Conservation (phyloP, 148 eudicot genomes). For the Nepenthes mirabilis region DNA sequence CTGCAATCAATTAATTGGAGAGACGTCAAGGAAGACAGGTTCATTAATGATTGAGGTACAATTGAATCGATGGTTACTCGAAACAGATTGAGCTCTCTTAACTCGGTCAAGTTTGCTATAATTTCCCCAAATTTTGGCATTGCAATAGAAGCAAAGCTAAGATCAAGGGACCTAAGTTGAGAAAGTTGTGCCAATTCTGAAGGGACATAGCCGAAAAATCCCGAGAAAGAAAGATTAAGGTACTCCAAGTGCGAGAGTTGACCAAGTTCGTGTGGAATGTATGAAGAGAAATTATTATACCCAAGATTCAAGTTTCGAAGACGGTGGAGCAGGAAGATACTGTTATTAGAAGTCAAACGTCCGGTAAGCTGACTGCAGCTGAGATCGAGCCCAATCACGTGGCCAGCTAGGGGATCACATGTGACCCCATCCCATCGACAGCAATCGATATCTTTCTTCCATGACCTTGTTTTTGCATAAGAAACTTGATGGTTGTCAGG, state of each 20-base stretch:
- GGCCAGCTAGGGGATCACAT: constrained; percentile 12
- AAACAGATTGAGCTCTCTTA: constrained; percentile 5
- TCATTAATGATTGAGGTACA: constrained; percentile 3
- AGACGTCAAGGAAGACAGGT: constrained; percentile 6
- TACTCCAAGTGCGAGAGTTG: constrained; percentile 5
- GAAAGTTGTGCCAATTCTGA: background rate
- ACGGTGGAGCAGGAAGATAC: constrained; percentile 11
- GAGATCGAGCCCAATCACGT: constrained; percentile 15
- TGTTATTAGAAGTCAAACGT: constrained; percentile 9
- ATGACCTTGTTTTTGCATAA: constrained; percentile 14
- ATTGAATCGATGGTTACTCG: background rate
- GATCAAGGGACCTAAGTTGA: constrained; percentile 7
- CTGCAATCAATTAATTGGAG: background rate
- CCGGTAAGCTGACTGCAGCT: constrained; percentile 13
- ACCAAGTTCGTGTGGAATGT: constrained; percentile 9
- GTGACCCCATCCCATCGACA: constrained; percentile 28
- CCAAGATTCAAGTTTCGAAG: constrained; percentile 16
- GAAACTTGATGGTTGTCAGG: background rate
- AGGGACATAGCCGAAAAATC: constrained; percentile 2
- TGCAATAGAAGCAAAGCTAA: background rate
- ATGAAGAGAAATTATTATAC: constrained; percentile 11
- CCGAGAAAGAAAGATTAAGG: constrained; percentile 7
- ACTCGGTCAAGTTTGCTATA: constrained; percentile 1
- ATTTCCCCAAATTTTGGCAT: background rate
- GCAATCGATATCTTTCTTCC: constrained; percentile 20